Evolutionary conservation across 2,329 filamentous ascomycete species (phyloP).

Genomic region (Calonectria leucothoes): DNA sequence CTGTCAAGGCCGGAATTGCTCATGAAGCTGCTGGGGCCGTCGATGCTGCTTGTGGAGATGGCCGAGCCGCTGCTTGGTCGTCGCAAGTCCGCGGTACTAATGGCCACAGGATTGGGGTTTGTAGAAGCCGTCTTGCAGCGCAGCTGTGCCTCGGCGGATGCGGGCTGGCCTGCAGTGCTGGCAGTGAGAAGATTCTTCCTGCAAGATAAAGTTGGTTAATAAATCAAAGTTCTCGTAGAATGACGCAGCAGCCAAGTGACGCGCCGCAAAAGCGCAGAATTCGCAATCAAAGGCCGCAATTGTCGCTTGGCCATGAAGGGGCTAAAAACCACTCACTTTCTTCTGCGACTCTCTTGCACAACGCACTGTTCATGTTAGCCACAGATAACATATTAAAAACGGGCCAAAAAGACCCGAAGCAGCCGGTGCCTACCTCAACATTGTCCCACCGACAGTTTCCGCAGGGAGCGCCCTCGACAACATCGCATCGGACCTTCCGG

Average conservation of each 20-base stretch:
- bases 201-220: slow-evolving; percentile 39
- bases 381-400: slow-evolving; percentile 22
- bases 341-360: slow-evolving; percentile 83
- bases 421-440: slow-evolving; percentile 63
- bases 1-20: slow-evolving; percentile 49
- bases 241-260: slow-evolving; percentile 27
- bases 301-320: slow-evolving; percentile 20
- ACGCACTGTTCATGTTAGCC: slow-evolving; percentile 61
- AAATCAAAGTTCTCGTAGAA: slow-evolving; percentile 23
- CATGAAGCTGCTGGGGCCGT: slow-evolving; percentile 41
- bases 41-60: slow-evolving; percentile 47
- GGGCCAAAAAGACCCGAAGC: slow-evolving; percentile 20
- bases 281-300: slow-evolving; percentile 6
- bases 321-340: slow-evolving; percentile 74
- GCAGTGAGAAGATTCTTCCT: slow-evolving; percentile 59
- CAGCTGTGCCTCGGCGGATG: slow-evolving; percentile 59
- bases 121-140: slow-evolving; percentile 51
- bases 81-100: slow-evolving; percentile 51
- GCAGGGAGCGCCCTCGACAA: slow-evolving; percentile 88
- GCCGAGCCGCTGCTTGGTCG: slow-evolving; percentile 51
- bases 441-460: slow-evolving; percentile 88
- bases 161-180: slow-evolving; percentile 49
- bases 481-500: slow-evolving; percentile 93
- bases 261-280: slow-evolving; percentile 17
- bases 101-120: slow-evolving; percentile 33